These are phyloP conservation scores for Globisporangium canariense DNA, from an alignment of 352 stramenopile species.

Conservation along the genomic window DNA sequence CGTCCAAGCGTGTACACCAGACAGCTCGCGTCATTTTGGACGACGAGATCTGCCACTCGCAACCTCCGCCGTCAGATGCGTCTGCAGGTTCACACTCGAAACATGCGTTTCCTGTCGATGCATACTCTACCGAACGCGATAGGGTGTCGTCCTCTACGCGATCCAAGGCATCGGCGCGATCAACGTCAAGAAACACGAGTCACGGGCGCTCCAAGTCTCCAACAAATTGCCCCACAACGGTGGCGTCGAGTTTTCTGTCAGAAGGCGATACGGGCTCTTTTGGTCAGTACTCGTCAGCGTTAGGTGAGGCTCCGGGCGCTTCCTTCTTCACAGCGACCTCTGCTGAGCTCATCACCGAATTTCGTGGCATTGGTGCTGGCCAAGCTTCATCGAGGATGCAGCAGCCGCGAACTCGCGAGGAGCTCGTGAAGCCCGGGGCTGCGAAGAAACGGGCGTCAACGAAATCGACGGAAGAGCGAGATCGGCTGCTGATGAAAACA, in stretches of 20 bases:
- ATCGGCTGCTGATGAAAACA: constrained; percentile 44
- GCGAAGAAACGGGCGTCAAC: constrained; percentile 27
- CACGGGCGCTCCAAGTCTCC: constrained; percentile 32
- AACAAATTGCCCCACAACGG: constrained; percentile 23
- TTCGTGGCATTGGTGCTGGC: constrained; percentile 8
- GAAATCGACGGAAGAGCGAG: constrained; percentile 42
- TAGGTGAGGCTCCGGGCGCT: constrained; percentile 19
- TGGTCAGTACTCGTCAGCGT: constrained; percentile 25
- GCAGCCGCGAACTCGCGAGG: constrained; percentile 37
- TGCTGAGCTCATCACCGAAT: constrained; percentile 24
- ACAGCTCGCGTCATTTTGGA: constrained; percentile 66
- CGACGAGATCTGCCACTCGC: constrained; percentile 28
- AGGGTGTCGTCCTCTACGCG: constrained; percentile 7
- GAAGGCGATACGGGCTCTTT: constrained; percentile 24
- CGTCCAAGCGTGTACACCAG: constrained; percentile 57
- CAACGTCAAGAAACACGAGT: constrained; percentile 18
- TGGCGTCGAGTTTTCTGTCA: constrained; percentile 8
- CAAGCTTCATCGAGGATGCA: constrained; percentile 32
- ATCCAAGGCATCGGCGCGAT: constrained; percentile 3
- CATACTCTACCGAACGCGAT: constrained; percentile 3
- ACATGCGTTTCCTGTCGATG: neutral
- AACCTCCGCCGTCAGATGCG: neutral
- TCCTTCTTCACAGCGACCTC: constrained; percentile 38
- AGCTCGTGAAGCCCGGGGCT: constrained; percentile 27
- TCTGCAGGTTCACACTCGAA: neutral